Percentiles rank a stretch among this genome's conserved stretches.
Conservation (phyloP, 306 rosid genomes). For the Quercus glauca region DNA sequence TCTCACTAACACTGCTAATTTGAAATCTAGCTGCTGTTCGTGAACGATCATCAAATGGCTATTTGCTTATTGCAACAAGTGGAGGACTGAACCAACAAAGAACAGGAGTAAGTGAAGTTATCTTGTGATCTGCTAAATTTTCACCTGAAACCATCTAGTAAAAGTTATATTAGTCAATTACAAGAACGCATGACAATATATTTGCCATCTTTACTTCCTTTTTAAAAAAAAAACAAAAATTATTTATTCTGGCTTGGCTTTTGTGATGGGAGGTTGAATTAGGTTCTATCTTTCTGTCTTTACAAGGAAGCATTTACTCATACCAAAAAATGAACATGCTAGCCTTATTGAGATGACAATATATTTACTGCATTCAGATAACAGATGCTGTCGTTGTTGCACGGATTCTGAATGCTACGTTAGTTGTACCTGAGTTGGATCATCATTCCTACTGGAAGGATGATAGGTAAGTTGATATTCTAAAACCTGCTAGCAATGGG, state of each 20-base stretch:
- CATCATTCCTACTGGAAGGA: conserved; percentile 95
- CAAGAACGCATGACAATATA: not conserved
- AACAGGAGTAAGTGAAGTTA: conserved; percentile 73
- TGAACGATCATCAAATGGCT: conserved; percentile 75
- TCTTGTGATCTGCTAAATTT: conserved; percentile 13
- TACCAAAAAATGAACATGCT: not conserved
- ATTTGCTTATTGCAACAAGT: conserved; percentile 92
- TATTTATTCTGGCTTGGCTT: conserved; percentile 3
- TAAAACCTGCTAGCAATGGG: not conserved
- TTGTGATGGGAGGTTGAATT: conserved; percentile 13
- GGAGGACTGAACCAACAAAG: conserved; percentile 98
- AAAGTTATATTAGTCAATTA: conserved; percentile 13
- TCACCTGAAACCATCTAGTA: not conserved
- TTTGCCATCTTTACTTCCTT: not conserved
- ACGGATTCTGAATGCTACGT: conserved; percentile 92
- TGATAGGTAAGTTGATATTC: conserved; percentile 55
- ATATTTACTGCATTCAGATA: conserved; percentile 53
- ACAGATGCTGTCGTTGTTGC: conserved; percentile 98
- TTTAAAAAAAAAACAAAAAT: not conserved
- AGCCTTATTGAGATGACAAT: conserved; percentile 29
- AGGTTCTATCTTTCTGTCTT: conserved; percentile 4
- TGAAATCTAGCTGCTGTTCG: conserved; percentile 56
- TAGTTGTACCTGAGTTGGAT: conserved; percentile 95
- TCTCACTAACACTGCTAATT: conserved; percentile 21
- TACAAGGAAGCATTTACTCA: not conserved